Conservation (phyloP, 805 yeast genomes). For the Yamadazyma paraphyllophila region DNA sequence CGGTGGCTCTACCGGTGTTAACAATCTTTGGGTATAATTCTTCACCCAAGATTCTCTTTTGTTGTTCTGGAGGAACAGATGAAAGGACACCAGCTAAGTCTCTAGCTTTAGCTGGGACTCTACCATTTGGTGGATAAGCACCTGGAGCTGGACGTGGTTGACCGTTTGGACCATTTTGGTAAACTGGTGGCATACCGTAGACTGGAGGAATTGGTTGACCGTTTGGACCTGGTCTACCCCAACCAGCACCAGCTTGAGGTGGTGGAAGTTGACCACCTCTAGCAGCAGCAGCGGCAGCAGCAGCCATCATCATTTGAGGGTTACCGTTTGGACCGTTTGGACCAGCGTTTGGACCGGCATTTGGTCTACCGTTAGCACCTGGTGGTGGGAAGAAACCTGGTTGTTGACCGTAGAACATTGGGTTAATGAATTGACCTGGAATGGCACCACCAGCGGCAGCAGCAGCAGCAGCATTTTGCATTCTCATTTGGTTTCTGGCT, state of each 20-base stretch:
- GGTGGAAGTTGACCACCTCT: slow-evolving; percentile 63
- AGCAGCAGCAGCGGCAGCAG: slow-evolving; percentile 10
- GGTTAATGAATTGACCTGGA: slow-evolving; percentile 84
- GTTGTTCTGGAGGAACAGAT: slow-evolving; percentile 78
- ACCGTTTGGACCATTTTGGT: slow-evolving; percentile 58
- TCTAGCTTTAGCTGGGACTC: slow-evolving; percentile 44
- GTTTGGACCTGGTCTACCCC: slow-evolving; percentile 67
- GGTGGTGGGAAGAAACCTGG: slow-evolving; percentile 83
- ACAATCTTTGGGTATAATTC: slow-evolving; percentile 91
- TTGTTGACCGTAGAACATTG: slow-evolving; percentile 84
- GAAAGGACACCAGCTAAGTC: slow-evolving; percentile 63
- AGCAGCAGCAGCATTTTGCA: slow-evolving; percentile 89
- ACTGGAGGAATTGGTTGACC: slow-evolving; percentile 84
- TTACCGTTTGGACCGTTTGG: slow-evolving; percentile 42
- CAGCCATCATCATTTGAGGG: slow-evolving; percentile 69
- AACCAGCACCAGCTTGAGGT: slow-evolving; percentile 49
- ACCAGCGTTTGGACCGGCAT: slow-evolving; percentile 3
- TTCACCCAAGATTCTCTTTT: slow-evolving; percentile 97
- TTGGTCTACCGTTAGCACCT: slow-evolving; percentile 50
- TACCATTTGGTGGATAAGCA: slow-evolving; percentile 44
- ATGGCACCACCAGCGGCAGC: slow-evolving; percentile 76
- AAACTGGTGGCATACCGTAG: slow-evolving; percentile 83
- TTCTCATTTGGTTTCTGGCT: slow-evolving; percentile 97
- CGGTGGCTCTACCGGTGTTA: slow-evolving; percentile 81
- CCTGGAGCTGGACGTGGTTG: slow-evolving; percentile 48